Conservation (phyloP, 2,329 filamentous ascomycete genomes). For the Diaporthe australafricana region DNA sequence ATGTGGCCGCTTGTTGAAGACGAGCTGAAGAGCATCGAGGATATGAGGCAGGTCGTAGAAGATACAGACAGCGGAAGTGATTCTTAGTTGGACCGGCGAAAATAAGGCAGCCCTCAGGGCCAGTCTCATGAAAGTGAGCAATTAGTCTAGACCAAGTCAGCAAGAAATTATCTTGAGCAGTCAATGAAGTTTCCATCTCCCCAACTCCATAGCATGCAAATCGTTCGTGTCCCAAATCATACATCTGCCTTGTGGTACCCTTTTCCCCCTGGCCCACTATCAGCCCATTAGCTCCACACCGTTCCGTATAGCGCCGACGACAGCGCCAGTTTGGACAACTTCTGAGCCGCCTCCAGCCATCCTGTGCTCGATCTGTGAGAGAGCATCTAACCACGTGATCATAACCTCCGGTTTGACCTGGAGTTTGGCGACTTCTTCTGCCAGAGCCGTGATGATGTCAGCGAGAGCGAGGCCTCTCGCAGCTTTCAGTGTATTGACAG, state of each 20-base stretch:
- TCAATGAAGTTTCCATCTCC: conserved; percentile 14
- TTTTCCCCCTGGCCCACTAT: background rate
- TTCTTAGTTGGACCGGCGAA: background rate
- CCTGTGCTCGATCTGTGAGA: conserved; percentile 93
- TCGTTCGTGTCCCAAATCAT: background rate
- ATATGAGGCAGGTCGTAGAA: too few relatives aligned
- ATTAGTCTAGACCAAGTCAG: conserved; percentile 10
- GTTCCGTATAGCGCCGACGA: conserved; percentile 88
- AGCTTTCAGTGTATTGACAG: conserved; percentile 88
- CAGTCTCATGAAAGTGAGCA: background rate
- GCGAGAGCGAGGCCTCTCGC: conserved; percentile 89
- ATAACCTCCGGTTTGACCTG: conserved; percentile 89
- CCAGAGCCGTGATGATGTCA: conserved; percentile 89
- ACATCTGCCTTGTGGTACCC: background rate
- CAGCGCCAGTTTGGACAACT: conserved; percentile 88
- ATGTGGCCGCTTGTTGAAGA: conserved; percentile 24
- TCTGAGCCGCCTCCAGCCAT: conserved; percentile 90
- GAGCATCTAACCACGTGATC: conserved; percentile 89
- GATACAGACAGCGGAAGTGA: background rate
- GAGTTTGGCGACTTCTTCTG: conserved; percentile 83
- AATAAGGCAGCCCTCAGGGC: background rate
- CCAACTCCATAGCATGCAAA: conserved; percentile 34
- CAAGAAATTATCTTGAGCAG: conserved; percentile 18
- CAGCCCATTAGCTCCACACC: conserved; percentile 78
- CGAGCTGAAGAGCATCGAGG: background rate